These are phyloP conservation scores for Mycena maculata DNA, from an alignment of 768 basidiomycete species.

Conservation along the genomic window DNA sequence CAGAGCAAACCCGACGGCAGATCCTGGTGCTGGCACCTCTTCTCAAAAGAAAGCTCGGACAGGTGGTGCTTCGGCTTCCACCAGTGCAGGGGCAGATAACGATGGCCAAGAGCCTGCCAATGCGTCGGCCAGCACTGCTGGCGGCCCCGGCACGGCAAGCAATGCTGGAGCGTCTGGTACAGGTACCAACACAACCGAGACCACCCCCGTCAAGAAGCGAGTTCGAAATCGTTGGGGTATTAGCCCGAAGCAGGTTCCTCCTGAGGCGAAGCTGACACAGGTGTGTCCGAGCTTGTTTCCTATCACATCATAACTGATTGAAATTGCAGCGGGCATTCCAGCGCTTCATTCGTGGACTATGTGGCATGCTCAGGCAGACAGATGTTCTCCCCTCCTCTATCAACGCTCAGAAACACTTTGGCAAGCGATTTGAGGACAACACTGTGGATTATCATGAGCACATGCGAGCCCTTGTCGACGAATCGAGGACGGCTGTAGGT, in stretches of 20 bases:
- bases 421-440: slow-evolving; percentile 9
- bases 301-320: not conserved
- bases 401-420: slow-evolving; percentile 10
- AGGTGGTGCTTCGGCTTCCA: not conserved
- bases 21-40: not conserved
- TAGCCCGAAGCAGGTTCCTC: not conserved
- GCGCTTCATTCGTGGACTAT: not conserved
- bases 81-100: not conserved
- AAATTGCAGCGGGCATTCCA: slow-evolving; percentile 16
- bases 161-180: no score
- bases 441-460: not conserved
- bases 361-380: not conserved
- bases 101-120: not conserved
- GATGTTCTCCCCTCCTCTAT: slow-evolving; percentile 6
- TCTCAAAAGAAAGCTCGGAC: not conserved
- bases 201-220: not conserved
- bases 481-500: no score
- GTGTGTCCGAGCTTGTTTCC: no score
- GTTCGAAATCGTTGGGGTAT: slow-evolving; percentile 9
- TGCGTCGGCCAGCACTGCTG: not conserved
- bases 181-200: not conserved
- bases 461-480: not conserved
- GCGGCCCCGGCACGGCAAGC: no score
- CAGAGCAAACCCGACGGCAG: not conserved
- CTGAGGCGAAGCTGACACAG: not conserved